Evolutionary conservation across 192 early-diverging fungal species (phyloP).

Genomic region (Haplosporangium gracile): DNA sequence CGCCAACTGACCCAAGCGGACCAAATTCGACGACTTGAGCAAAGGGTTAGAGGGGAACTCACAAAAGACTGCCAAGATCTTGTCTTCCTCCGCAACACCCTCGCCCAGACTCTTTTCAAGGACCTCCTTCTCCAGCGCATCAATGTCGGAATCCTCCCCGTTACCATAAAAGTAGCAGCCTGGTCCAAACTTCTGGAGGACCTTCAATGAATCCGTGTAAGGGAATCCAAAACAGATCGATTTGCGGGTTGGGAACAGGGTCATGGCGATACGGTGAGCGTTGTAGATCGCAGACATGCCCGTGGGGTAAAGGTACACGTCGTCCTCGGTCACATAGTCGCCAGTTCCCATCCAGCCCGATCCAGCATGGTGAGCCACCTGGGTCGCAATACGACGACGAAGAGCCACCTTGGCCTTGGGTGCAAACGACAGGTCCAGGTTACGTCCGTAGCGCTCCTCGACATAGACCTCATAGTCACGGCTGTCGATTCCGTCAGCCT

Average conservation of each 20-base stretch:
- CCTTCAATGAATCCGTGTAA: slow-evolving; percentile 97
- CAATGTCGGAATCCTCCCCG: slow-evolving; percentile 82
- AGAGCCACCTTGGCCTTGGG: slow-evolving; percentile 81
- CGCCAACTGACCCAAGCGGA: slow-evolving; percentile 79
- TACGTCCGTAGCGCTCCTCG: slow-evolving; percentile 96
- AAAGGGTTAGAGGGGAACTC: slow-evolving; percentile 97
- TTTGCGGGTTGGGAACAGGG: slow-evolving; percentile 66
- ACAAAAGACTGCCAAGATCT: slow-evolving; percentile 86
- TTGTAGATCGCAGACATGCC: slow-evolving; percentile 97
- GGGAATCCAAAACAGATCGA: slow-evolving; percentile 96
- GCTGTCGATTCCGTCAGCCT: slow-evolving; percentile 47
- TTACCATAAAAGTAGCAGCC: slow-evolving; percentile 92
- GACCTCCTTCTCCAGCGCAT: slow-evolving; percentile 72
- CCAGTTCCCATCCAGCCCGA: slow-evolving; percentile 60
- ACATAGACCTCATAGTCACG: slow-evolving; percentile 78
- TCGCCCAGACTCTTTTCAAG: slow-evolving; percentile 68
- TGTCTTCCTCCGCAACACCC: slow-evolving; percentile 46
- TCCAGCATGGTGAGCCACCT: slow-evolving; percentile 53
- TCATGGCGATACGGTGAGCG: slow-evolving; percentile 76
- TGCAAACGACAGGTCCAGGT: slow-evolving; percentile 77
- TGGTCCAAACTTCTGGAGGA: slow-evolving; percentile 94
- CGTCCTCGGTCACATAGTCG: slow-evolving; percentile 75
- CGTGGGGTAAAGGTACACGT: slow-evolving; percentile 90
- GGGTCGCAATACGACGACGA: slow-evolving; percentile 83
- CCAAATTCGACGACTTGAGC: slow-evolving; percentile 84